A percentile compares a stretch with the other conserved stretches of the same genome.
Conservation (phyloP, 31 red algal genomes). For the Bonnemaisonia californica region DNA sequence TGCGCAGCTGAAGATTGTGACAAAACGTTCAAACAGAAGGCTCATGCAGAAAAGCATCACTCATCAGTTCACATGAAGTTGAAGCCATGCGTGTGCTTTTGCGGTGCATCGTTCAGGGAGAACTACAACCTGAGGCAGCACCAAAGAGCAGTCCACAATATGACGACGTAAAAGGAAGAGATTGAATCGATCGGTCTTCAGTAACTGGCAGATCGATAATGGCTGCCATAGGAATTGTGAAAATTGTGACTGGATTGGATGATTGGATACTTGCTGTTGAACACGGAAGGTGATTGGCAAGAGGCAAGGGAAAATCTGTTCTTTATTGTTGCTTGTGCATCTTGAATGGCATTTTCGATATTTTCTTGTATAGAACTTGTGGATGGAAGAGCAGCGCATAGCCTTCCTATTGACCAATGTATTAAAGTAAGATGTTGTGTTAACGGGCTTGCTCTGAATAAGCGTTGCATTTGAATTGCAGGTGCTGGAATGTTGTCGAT, state of each 20-base stretch:
- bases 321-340: background rate
- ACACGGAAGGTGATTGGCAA: background rate
- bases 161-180: conserved; percentile 14
- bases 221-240: background rate
- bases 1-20: conserved; percentile 60
- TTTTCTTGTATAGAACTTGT: background rate
- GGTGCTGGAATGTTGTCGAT: too few relatives aligned
- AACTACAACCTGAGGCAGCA: conserved; percentile 78
- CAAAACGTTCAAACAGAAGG: conserved; percentile 81
- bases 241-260: background rate
- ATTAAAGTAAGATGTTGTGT: background rate
- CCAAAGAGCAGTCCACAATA: conserved; percentile 76
- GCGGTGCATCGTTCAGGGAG: conserved; percentile 72
- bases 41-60: conserved; percentile 77
- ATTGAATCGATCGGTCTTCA: too few relatives aligned
- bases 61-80: conserved; percentile 80
- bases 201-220: background rate
- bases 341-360: background rate
- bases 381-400: background rate
- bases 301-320: background rate
- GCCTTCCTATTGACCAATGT: background rate
- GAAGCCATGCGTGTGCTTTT: conserved; percentile 82
- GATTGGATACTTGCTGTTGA: background rate
- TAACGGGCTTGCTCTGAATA: too few relatives aligned
- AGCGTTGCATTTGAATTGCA: too few relatives aligned